phyloP scores from a whole-genome alignment of 805 yeast genomes.

The Candida coquimbonensis region DNA sequence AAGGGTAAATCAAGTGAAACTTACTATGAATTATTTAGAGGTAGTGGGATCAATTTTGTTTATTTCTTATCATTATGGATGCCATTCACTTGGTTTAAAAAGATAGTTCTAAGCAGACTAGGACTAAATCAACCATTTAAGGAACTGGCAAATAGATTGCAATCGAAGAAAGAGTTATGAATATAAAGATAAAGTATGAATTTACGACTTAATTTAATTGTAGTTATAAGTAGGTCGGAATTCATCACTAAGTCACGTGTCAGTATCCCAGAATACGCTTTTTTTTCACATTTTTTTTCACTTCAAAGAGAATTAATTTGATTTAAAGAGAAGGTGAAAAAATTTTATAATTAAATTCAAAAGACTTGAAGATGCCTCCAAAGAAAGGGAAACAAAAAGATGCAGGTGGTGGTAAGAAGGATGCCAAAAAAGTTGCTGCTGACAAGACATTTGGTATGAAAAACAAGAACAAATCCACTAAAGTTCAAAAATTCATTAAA shows the following conservation, averaged over 20 bases:
- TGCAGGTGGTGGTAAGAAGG: conserved; percentile 40
- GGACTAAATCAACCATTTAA: background rate
- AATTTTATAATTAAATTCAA: background rate
- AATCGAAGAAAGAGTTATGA: background rate
- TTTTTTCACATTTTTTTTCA: background rate
- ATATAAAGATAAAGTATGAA: background rate
- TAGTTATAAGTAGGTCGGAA: too few relatives aligned
- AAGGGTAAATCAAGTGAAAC: background rate
- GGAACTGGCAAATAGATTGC: background rate
- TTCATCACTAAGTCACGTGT: background rate
- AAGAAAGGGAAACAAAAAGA: conserved; percentile 52
- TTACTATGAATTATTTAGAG: conserved; percentile 11
- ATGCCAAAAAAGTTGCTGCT: conserved; percentile 59
- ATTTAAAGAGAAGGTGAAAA: background rate
- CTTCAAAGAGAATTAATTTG: background rate
- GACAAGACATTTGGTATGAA: conserved; percentile 96
- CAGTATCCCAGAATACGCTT: background rate
- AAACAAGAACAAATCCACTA: conserved; percentile 90
- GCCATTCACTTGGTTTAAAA: conserved; percentile 2
- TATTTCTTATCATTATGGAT: conserved; percentile 5
- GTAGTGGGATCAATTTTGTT: conserved; percentile 5
- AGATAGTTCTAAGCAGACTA: background rate
- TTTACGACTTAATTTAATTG: background rate
- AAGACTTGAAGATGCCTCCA: conserved; percentile 56
- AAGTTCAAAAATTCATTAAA: conserved; percentile 66